phyloP scores from a whole-genome alignment of 805 yeast genomes.

The Cyberlindnera samutprakarnensis region DNA sequence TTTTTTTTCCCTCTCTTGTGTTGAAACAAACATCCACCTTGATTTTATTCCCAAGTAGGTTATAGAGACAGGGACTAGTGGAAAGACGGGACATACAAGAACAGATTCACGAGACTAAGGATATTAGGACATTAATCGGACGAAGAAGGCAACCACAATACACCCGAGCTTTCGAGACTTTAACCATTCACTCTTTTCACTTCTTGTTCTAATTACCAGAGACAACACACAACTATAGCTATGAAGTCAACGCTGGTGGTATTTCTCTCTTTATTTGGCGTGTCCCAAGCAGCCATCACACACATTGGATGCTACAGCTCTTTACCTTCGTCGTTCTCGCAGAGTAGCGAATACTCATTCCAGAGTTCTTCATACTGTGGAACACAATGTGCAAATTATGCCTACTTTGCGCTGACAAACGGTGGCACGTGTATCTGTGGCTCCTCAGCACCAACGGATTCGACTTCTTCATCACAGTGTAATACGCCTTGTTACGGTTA shows the following conservation, averaged over 20 bases:
- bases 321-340: constrained; percentile 15
- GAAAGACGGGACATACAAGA: too few species aligned
- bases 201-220: background rate
- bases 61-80: too few species aligned
- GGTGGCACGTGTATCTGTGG: constrained; percentile 60
- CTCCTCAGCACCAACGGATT: constrained; percentile 31
- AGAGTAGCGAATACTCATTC: constrained; percentile 32
- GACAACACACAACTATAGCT: background rate
- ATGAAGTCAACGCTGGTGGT: too few species aligned
- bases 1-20: too few species aligned
- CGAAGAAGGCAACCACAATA: too few species aligned
- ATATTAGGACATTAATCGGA: too few species aligned
- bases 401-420: constrained; percentile 37
- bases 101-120: too few species aligned
- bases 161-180: too few species aligned
- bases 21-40: too few species aligned
- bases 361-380: constrained; percentile 48
- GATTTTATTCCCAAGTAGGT: too few species aligned
- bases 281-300: background rate
- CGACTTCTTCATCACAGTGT: constrained; percentile 27
- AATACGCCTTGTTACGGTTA: constrained; percentile 48
- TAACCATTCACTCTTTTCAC: too few species aligned
- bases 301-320: constrained; percentile 15
- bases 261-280: constrained; percentile 1
- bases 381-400: constrained; percentile 31